Evolutionary conservation across 2,329 filamentous ascomycete species (phyloP).

Genomic region (Aspergillus nomiae): DNA sequence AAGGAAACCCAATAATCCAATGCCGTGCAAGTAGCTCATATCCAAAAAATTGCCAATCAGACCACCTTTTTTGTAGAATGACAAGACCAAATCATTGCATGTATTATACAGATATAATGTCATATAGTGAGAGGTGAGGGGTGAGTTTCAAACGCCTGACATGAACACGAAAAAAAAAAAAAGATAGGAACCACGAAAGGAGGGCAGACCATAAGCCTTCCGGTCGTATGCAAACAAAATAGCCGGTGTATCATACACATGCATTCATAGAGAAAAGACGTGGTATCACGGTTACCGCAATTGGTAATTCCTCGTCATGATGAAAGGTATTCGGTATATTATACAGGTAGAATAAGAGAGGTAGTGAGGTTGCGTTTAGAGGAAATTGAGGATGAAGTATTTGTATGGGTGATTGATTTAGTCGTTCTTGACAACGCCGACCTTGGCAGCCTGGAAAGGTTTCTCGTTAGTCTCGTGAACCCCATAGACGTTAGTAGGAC

Average conservation of each 20-base stretch:
- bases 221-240: conserved; percentile 29
- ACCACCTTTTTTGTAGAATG: conserved; percentile 13
- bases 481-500: not conserved
- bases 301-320: conserved; percentile 26
- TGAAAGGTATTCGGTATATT: conserved; percentile 36
- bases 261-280: conserved; percentile 31
- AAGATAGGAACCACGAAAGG: conserved; percentile 24
- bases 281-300: conserved; percentile 17
- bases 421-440: conserved; percentile 88
- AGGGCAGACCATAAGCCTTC: conserved; percentile 33
- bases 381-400: not conserved
- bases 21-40: conserved; percentile 13
- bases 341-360: conserved; percentile 31
- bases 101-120: conserved; percentile 33
- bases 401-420: conserved; percentile 29
- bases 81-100: conserved; percentile 19
- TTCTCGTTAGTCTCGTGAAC: conserved; percentile 1
- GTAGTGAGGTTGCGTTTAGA: conserved; percentile 7
- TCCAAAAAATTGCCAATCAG: conserved; percentile 8
- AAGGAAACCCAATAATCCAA: conserved; percentile 14
- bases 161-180: conserved; percentile 11
- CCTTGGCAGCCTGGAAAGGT: conserved; percentile 71
- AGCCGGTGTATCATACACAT: conserved; percentile 36
- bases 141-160: conserved; percentile 21
- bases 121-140: conserved; percentile 36